Conservation (phyloP, 257 asterid genomes). For the Solanum tacnaense region DNA sequence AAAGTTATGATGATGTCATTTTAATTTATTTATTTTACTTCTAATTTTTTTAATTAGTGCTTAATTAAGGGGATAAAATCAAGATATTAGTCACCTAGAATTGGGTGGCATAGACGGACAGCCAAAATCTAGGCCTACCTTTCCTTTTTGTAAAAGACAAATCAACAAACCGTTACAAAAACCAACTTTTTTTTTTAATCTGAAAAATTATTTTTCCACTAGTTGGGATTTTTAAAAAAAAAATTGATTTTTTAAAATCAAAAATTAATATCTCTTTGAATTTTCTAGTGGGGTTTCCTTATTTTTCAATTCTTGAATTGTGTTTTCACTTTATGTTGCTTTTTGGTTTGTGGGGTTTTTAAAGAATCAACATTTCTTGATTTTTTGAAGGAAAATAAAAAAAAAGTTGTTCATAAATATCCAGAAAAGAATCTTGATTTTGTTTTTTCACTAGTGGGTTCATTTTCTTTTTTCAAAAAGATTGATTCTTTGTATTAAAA, state of each 20-base stretch:
- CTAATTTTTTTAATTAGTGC: not conserved
- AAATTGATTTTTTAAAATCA: no score
- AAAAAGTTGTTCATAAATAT: not conserved
- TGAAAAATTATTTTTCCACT: not conserved
- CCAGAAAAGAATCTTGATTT: not conserved
- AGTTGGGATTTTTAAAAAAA: not conserved
- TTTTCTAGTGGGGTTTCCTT: not conserved
- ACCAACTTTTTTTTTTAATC: not conserved
- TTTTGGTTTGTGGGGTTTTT: not conserved
- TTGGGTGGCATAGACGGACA: not conserved
- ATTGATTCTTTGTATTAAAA: not conserved
- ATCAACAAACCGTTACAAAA: constrained; percentile 39
- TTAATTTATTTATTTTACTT: not conserved
- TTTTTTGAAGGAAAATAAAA: not conserved
- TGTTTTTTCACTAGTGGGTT: not conserved
- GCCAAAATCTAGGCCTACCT: not conserved
- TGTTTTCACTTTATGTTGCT: not conserved
- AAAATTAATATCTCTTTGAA: not conserved
- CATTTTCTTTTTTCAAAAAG: not conserved
- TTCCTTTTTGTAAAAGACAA: constrained; percentile 21
- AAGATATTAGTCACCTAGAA: not conserved
- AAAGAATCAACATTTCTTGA: not conserved
- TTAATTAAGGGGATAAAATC: not conserved
- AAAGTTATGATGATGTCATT: not conserved
- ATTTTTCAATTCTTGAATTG: not conserved